Evolutionary conservation across 306 rosid genomes (phyloP), one percentile per base, ranked within the genome.

Genomic region (Canavalia gladiata): DNA sequence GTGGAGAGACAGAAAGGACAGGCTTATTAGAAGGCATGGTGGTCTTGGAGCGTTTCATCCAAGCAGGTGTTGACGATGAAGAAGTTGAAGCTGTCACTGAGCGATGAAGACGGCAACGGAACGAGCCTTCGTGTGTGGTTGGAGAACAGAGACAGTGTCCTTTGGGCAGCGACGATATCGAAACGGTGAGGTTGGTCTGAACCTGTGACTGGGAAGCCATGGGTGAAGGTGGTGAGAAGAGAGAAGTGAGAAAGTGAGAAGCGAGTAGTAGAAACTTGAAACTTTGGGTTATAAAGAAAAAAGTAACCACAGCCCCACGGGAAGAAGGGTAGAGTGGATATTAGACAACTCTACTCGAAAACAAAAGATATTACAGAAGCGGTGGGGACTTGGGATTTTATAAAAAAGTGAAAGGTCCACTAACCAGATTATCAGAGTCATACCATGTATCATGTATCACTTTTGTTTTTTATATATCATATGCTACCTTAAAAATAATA

Each of bases 61-160:
- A 87, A 3, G 87, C 18, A 0, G 94, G 81, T 1, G 97, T 66
- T 0, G 94, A 84, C 8, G 98, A 87, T 6, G 97, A 91, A 35
- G 94, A 84, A 7, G 98, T 86, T 6, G 97, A 91, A 35, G 89
- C 81, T 46, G 77, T 1, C 31, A 68, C 77, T 1, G 86, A 78
- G 5, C 89, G 94, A 74, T 95, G 99, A 79, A 93, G 82, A 74
- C 94, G 90, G 81, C 99, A 95, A 13, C 99, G 80, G 88, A 95
- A 95, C 0, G 99, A 95, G 0, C 99, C 99, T 75, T 82, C 84
- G n/a, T 95, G 99, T 34, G 91, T 84, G 31, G 99, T 95, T 54
- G 99, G 99, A 18, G 98, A 93, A 85, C 99, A 95, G 7, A 95
- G 52, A 72, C 99, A 95, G 67, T 88, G 97, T 4, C 95, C 97